Conservation (phyloP, 2,329 filamentous ascomycete genomes). For the Colletotrichum costaricense region DNA sequence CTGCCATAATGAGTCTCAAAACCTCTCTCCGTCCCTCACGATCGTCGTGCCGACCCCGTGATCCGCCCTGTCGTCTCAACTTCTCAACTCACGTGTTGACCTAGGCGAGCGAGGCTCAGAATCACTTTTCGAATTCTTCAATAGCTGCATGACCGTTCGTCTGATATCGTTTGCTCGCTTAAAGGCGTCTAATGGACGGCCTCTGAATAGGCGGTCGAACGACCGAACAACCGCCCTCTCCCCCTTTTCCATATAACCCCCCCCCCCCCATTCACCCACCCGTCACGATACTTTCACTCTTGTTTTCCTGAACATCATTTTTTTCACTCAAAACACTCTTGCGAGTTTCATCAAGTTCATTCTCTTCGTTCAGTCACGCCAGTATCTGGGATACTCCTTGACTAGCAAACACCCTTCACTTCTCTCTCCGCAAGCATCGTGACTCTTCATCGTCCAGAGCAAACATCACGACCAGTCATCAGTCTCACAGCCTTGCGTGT, state of each 20-base stretch:
- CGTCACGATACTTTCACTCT: neutral
- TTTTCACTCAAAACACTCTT: neutral
- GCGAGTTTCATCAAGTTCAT: too few species aligned
- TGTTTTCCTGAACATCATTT: neutral
- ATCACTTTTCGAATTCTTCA: neutral
- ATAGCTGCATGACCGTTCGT: neutral
- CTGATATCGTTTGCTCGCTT: neutral
- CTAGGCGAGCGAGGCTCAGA: neutral
- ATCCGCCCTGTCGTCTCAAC: neutral
- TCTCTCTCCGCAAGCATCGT: neutral
- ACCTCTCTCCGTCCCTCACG: too few species aligned
- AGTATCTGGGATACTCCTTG: neutral
- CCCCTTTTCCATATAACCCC: neutral
- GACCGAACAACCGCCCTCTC: too few species aligned
- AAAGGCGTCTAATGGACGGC: neutral
- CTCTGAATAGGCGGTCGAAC: neutral
- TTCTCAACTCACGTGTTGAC: too few species aligned
- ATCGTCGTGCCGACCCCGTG: neutral
- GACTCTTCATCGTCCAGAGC: neutral
- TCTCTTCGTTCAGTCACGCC: neutral
- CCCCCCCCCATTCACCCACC: neutral
- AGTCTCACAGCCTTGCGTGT: neutral
- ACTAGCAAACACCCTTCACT: neutral
- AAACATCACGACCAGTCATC: neutral
- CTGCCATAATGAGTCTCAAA: neutral